Evolutionary conservation across 192 early-diverging fungal species (phyloP).

Genomic region (Funneliformis mosseae): DNA sequence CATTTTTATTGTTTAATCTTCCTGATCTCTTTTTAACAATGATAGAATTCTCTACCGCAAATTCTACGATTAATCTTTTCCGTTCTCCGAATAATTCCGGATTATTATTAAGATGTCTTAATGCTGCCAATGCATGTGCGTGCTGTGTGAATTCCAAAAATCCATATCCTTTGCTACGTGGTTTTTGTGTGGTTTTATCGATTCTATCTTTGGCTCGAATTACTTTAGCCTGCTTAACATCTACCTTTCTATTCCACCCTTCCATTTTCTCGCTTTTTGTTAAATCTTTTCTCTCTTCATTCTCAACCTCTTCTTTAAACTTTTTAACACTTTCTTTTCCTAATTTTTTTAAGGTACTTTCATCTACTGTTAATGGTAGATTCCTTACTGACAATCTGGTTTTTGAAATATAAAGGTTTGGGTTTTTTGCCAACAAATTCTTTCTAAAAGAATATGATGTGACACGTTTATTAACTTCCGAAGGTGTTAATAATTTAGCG

Average conservation of each 20-base stretch:
- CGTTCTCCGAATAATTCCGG: conserved; percentile 65
- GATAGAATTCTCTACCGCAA: conserved; percentile 87
- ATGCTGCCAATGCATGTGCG: conserved; percentile 88
- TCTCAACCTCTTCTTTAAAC: conserved; percentile 75
- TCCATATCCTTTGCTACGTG: conserved; percentile 84
- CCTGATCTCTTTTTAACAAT: conserved; percentile 69
- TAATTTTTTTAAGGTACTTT: conserved; percentile 64
- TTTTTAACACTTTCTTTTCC: conserved; percentile 69
- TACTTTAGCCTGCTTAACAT: conserved; percentile 55
- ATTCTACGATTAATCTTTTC: conserved; percentile 84
- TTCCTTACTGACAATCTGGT: conserved; percentile 90
- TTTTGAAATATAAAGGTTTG: conserved; percentile 85
- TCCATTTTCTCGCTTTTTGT: conserved; percentile 62
- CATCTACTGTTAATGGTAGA: conserved; percentile 73
- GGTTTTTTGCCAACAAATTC: conserved; percentile 79
- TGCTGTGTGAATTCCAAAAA: conserved; percentile 91
- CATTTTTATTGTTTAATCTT: conserved; percentile 2
- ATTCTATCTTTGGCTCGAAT: conserved; percentile 67
- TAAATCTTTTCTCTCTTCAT: conserved; percentile 53
- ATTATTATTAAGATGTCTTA: conserved; percentile 90
- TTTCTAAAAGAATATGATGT: conserved; percentile 81
- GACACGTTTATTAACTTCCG: conserved; percentile 84
- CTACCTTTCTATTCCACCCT: conserved; percentile 64
- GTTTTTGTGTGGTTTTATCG: conserved; percentile 68
- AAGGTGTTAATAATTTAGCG: conserved; percentile 66